A percentile compares a stretch with the other conserved stretches of the same genome.
phyloP scores from a whole-genome alignment of 495 filamentous ascomycete genomes.

The Daldinia vernicosa region DNA sequence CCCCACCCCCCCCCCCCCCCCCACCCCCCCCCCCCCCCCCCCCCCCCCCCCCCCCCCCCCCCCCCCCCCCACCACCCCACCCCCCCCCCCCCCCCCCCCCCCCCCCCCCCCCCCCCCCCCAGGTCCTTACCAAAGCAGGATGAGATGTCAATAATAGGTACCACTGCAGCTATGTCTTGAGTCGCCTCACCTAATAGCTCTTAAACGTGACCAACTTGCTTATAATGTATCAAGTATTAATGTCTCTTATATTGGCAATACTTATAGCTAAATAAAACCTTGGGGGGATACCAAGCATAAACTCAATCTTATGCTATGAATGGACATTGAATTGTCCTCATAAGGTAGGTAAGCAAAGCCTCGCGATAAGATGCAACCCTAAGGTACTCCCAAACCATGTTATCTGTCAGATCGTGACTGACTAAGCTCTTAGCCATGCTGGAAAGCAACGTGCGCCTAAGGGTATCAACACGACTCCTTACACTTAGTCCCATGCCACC shows the following conservation, averaged over 20 bases:
- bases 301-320: not conserved
- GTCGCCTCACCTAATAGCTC: not conserved
- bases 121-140: not conserved
- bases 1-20: too few species aligned
- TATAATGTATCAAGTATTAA: not conserved
- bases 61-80: too few species aligned
- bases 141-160: not conserved
- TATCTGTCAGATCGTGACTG: not conserved
- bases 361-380: not conserved
- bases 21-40: too few species aligned
- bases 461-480: conserved; percentile 25
- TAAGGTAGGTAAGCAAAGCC: not conserved
- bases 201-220: not conserved
- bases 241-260: not conserved
- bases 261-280: not conserved
- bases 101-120: too few species aligned
- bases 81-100: too few species aligned
- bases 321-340: not conserved
- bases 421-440: conserved; percentile 24
- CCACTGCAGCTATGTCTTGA: not conserved
- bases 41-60: too few species aligned
- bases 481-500: not conserved
- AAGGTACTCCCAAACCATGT: not conserved
- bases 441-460: conserved; percentile 2
- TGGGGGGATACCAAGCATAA: not conserved